Evolutionary conservation across 2,329 filamentous ascomycete genomes (phyloP).

Genomic region (Exophiala bonariae): DNA sequence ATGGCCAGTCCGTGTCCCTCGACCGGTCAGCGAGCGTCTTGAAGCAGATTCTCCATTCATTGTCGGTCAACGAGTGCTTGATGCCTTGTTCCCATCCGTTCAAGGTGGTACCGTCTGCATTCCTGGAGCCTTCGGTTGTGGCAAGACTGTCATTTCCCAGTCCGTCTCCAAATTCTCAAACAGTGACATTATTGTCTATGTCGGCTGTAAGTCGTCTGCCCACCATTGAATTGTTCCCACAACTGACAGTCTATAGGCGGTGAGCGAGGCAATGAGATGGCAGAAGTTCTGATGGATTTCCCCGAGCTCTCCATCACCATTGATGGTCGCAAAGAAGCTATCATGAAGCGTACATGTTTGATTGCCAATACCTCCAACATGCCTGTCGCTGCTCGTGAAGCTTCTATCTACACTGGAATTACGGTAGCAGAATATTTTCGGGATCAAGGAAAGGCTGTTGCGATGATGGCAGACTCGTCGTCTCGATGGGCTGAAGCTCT

Average conservation of each 20-base stretch:
- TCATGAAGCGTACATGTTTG: conserved; percentile 99
- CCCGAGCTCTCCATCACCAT: conserved; percentile 95
- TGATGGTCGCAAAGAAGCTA: conserved; percentile 91
- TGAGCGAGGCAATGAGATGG: conserved; percentile 99
- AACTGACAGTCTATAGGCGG: conserved; percentile 45
- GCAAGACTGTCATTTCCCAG: conserved; percentile 98
- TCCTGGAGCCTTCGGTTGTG: conserved; percentile 95
- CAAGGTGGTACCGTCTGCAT: conserved; percentile 98
- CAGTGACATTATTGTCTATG: conserved; percentile 97
- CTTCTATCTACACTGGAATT: conserved; percentile 97
- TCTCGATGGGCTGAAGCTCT: conserved; percentile 98
- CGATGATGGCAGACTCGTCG: conserved; percentile 99
- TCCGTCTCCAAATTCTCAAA: conserved; percentile 99
- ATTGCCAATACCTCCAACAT: conserved; percentile 99
- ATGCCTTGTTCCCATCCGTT: conserved; percentile 93
- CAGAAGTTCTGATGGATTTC: conserved; percentile 99
- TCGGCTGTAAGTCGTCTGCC: conserved; percentile 59
- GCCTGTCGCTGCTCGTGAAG: conserved; percentile 97
- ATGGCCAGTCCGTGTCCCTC: conserved; percentile 95
- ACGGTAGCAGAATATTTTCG: conserved; percentile 96
- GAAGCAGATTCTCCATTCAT: conserved; percentile 88
- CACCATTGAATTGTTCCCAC: conserved; percentile 1
- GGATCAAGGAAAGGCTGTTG: conserved; percentile 94
- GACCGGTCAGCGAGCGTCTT: conserved; percentile 88
- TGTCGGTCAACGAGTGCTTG: conserved; percentile 93